Base-by-base conservation (phyloP, 352 stramenopile genomes). In the Blastocystis sp. region DNA sequence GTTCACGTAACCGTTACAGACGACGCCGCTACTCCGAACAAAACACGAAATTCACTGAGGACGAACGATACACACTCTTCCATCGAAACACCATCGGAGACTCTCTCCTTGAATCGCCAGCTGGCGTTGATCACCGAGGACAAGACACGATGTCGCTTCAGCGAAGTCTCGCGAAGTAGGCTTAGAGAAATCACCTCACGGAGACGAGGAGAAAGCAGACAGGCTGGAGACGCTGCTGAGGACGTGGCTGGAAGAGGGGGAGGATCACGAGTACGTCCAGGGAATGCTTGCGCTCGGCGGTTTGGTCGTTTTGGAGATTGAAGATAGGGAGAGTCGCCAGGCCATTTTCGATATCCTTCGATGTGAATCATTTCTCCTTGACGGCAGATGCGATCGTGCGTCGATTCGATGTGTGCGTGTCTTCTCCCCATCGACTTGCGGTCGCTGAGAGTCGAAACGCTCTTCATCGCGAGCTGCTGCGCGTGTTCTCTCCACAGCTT, bases 131-230 rank as follows among this genome's bases (percentile, higher is more conserved):
- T 81, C 24, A 9, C 44, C 24, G 69, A 81, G 40, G 69, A 81
- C 24, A 81, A 81, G 44, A 27, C 4, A 29, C 69, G 69, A 29
- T 81, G 69, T 44, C 69, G 69, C 16, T 81, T 81, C 27, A 48
- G 21, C 9, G 69, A 81, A 65, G 46, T 81, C 34, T 48, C 69
- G 29, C 42, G 69, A 46, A 81, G 69, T 81, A 64, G 18, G 46
- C 34, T 4, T 4, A 34, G 27, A 27, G 32, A 40, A 11, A 42
- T 2, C n/a, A 34, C 29, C 3, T 48, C 38, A 56, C n/a, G 32
- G n/a, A 49, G 46, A 81, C 27, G 44, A 40, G 46, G 69, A 81
- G 44, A 61, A 81, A 57, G 48, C 63, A 29, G 42, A 75, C 4
- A 40, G 46, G 24, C 53, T 81, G 46, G 69, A 64, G 40, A 34